Evolutionary conservation across 2,329 filamentous ascomycete species (phyloP).

Genomic region (Trichophaea hybrida): DNA sequence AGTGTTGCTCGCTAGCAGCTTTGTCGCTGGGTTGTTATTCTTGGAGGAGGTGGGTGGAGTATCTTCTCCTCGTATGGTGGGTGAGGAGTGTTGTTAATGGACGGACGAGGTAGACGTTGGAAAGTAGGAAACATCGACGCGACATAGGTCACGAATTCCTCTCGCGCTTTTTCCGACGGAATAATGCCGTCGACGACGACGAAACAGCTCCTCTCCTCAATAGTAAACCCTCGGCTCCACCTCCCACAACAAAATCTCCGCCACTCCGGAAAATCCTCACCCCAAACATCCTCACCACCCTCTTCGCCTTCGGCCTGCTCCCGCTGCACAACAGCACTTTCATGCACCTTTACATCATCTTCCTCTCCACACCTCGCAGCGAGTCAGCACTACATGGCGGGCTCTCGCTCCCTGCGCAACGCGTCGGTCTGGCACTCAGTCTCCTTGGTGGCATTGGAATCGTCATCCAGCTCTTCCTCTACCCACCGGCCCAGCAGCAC

Average conservation of each 20-base stretch:
- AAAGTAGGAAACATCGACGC: conserved; percentile 8
- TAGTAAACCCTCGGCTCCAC: conserved; percentile 1
- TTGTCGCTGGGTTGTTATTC: conserved; percentile 37
- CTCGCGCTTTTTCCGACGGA: neutral
- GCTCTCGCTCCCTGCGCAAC: conserved; percentile 54
- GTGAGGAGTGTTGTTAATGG: conserved; percentile 13
- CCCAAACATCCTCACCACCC: conserved; percentile 40
- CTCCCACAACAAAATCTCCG: conserved; percentile 25
- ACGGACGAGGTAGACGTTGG: conserved; percentile 6
- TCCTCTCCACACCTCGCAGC: conserved; percentile 56
- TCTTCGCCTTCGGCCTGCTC: conserved; percentile 52
- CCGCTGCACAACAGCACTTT: conserved; percentile 63
- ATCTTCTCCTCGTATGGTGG: conserved; percentile 6
- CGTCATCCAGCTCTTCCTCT: conserved; percentile 53
- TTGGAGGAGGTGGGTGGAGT: conserved; percentile 37
- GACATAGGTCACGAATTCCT: conserved; percentile 27
- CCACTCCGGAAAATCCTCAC: conserved; percentile 42
- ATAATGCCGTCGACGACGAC: neutral
- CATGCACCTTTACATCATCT: conserved; percentile 61
- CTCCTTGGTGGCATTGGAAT: conserved; percentile 66
- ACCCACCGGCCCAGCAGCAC: conserved; percentile 50
- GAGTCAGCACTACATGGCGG: conserved; percentile 46
- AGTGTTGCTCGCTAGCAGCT: conserved; percentile 35
- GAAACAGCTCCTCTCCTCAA: conserved; percentile 21
- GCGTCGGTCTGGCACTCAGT: conserved; percentile 64